Conservation (phyloP, 805 yeast genomes). For the Ogataea sp. region DNA sequence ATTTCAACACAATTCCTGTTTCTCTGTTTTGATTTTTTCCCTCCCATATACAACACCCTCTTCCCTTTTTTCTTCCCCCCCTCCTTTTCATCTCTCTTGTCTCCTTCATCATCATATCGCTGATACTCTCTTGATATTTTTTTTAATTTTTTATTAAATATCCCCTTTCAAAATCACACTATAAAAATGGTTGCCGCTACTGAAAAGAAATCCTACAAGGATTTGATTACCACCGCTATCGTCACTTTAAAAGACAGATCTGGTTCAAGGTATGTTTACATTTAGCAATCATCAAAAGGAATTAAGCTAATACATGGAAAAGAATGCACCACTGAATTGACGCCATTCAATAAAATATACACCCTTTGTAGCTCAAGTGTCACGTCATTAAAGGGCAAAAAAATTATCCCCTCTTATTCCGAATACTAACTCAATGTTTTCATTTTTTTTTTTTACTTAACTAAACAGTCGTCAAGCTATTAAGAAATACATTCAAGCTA, state of each 20-base stretch:
- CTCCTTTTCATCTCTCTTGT: neutral
- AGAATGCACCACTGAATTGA: no score
- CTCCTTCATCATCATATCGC: neutral
- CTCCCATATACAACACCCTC: neutral
- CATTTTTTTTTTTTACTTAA: constrained; percentile 2
- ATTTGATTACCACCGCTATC: constrained; percentile 63
- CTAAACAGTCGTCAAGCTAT: constrained; percentile 69
- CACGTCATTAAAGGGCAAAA: no score
- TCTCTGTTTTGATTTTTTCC: neutral
- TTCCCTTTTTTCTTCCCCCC: neutral
- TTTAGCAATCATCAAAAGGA: no score
- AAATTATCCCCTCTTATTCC: no score
- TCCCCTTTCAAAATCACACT: no score
- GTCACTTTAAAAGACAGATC: constrained; percentile 67
- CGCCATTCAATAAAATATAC: no score
- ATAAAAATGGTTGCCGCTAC: constrained; percentile 29
- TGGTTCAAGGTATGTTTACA: constrained; percentile 55
- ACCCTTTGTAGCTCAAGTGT: no score
- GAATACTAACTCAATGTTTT: constrained; percentile 9
- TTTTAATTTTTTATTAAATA: neutral
- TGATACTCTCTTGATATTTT: neutral
- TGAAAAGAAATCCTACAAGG: constrained; percentile 36
- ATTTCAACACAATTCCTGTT: neutral
- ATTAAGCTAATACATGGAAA: no score
- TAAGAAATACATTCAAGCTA: constrained; percentile 70